Evolutionary conservation across 202 grass and related monocot species (phyloP).

Genomic region (Zoysia matrella): DNA sequence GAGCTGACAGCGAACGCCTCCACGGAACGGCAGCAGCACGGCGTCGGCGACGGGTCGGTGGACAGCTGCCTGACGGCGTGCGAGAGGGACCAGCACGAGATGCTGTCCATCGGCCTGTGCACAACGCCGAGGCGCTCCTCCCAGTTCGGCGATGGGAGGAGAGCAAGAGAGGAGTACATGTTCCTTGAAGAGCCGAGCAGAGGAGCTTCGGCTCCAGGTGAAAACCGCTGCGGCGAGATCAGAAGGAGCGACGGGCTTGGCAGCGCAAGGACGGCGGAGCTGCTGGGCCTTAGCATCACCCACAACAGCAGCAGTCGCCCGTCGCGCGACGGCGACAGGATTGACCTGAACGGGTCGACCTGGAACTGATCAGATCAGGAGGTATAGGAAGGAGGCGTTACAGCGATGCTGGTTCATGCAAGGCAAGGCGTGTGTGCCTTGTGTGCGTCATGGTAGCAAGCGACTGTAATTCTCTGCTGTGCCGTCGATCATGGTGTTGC

Average conservation of each 20-base stretch:
- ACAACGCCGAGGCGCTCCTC: not conserved
- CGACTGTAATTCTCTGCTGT: no score
- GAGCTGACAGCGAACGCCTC: not conserved
- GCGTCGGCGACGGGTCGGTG: conserved; percentile 59
- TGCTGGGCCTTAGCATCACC: conserved; percentile 63
- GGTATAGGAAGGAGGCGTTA: no score
- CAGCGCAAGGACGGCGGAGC: conserved; percentile 4
- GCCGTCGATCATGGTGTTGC: no score
- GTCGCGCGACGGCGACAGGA: conserved; percentile 42
- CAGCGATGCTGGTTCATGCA: no score
- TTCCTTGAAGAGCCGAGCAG: conserved; percentile 55
- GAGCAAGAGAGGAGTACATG: conserved; percentile 29
- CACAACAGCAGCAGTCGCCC: not conserved
- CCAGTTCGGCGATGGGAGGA: not conserved
- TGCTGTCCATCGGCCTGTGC: conserved; percentile 59
- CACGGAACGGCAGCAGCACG: conserved; percentile 13
- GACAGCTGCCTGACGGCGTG: conserved; percentile 85
- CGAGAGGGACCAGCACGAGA: conserved; percentile 55
- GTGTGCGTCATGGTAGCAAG: no score
- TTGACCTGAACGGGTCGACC: conserved; percentile 79
- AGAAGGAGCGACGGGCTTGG: conserved; percentile 27
- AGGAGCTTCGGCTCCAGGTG: conserved; percentile 9
- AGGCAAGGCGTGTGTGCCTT: no score
- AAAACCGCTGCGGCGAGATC: conserved; percentile 19
- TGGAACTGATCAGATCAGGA: conserved; percentile 55